These are phyloP conservation scores for Camellia lanceoleosa DNA, from an alignment of 148 eudicot species.

Conservation along the genomic window DNA sequence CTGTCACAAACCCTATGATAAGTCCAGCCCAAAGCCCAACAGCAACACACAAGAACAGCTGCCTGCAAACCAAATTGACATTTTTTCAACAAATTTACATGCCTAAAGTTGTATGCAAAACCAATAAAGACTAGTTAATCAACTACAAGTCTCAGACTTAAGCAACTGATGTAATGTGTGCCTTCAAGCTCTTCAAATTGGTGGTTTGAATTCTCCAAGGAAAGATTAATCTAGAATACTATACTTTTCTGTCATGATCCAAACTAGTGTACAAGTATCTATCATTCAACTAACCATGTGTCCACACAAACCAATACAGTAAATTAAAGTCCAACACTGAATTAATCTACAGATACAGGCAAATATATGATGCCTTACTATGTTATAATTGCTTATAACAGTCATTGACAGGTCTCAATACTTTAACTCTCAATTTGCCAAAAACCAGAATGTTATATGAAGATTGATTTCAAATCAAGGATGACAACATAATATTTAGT, in stretches of 20 bases:
- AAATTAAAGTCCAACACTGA: too few species aligned
- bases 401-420: too few species aligned
- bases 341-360: not conserved
- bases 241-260: not conserved
- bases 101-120: not conserved
- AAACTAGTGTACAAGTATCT: not conserved
- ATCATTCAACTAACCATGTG: not conserved
- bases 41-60: conserved; percentile 46
- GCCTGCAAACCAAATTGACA: conserved; percentile 28
- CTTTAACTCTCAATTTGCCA: too few species aligned
- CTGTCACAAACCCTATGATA: conserved; percentile 53
- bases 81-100: not conserved
- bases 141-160: conserved; percentile 38
- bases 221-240: not conserved
- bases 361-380: too few species aligned
- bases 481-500: too few species aligned
- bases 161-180: conserved; percentile 19
- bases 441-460: too few species aligned
- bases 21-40: conserved; percentile 64
- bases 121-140: conserved; percentile 15
- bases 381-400: too few species aligned
- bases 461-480: too few species aligned
- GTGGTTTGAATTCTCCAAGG: not conserved
- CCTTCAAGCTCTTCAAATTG: not conserved
- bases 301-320: not conserved